Percentiles rank a stretch among this genome's conserved stretches.
These are phyloP conservation scores for Trichoderma sp. DNA, from an alignment of 2,329 filamentous ascomycete species.

Conservation along the genomic window DNA sequence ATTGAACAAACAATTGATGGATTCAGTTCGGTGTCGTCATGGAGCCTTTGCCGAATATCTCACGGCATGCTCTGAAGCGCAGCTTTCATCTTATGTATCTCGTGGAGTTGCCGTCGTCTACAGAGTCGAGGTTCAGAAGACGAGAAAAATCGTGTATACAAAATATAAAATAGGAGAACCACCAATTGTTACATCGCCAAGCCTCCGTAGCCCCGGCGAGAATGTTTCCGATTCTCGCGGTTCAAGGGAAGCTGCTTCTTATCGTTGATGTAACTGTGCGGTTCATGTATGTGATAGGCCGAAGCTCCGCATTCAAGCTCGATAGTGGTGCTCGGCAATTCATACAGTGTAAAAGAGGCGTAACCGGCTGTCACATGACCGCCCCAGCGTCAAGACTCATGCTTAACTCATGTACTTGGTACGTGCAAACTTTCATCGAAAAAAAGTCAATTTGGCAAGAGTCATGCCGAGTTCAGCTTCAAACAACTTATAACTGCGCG, in stretches of 20 bases:
- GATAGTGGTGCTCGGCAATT: slow-evolving; percentile 3
- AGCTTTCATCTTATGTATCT: background rate
- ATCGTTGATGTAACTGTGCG: background rate
- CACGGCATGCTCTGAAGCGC: background rate
- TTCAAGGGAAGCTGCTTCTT: background rate
- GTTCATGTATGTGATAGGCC: background rate
- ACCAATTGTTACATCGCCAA: background rate
- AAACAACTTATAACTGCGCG: background rate
- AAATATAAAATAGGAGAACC: background rate
- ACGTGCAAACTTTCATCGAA: slow-evolving; percentile 2
- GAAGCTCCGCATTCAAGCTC: background rate
- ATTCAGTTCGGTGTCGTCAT: background rate
- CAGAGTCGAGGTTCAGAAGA: background rate
- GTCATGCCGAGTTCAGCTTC: background rate
- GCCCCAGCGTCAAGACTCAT: background rate
- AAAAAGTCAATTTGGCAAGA: background rate
- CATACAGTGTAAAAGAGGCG: slow-evolving; percentile 12
- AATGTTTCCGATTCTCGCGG: background rate
- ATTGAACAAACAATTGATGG: background rate
- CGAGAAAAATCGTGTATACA: background rate
- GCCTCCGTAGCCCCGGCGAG: background rate
- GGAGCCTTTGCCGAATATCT: background rate
- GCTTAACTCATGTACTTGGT: background rate
- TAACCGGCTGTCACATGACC: background rate
- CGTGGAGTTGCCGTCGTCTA: background rate